Percentiles rank a stretch among this genome's conserved stretches.
Conservation (phyloP, 169 alveolate genomes). For the Sarcocystis neurona region DNA sequence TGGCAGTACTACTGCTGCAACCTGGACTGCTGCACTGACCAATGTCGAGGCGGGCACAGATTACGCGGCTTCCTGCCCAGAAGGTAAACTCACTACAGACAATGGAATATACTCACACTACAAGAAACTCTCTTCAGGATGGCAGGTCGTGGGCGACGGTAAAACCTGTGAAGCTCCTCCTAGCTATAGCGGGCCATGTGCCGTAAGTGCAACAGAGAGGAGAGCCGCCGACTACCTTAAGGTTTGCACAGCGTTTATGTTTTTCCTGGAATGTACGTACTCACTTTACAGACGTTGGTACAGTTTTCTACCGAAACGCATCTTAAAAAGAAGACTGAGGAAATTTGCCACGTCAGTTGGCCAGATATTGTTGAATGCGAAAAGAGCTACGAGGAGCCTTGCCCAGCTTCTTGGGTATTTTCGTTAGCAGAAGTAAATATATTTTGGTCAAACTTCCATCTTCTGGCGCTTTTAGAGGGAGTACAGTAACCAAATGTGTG, state of each 20-base stretch:
- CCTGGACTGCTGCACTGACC: too few relatives aligned
- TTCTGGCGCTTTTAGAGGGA: background rate
- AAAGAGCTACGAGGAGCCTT: constrained; percentile 48
- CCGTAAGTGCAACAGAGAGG: background rate
- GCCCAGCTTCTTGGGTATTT: constrained; percentile 55
- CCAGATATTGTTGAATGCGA: constrained; percentile 18
- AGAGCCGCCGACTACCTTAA: too few relatives aligned
- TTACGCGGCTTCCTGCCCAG: constrained; percentile 44
- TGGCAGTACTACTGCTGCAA: too few relatives aligned
- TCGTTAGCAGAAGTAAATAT: too few relatives aligned
- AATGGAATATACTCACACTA: background rate
- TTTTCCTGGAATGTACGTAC: background rate
- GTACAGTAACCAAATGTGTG: constrained; percentile 22
- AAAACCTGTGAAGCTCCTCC: constrained; percentile 53
- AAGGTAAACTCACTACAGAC: background rate
- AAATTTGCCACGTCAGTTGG: constrained; percentile 43
- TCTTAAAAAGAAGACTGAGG: constrained; percentile 36
- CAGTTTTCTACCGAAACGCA: constrained; percentile 26
- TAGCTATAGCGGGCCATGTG: constrained; percentile 55
- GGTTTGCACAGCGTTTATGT: background rate
- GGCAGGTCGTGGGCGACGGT: constrained; percentile 37
- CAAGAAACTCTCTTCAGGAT: constrained; percentile 12
- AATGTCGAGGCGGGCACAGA: constrained; percentile 10
- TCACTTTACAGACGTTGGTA: constrained; percentile 3
- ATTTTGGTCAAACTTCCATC: background rate